These are phyloP conservation scores for Vitis hybrid DNA, from an alignment of 177 flowering plant species.

Conservation along the genomic window DNA sequence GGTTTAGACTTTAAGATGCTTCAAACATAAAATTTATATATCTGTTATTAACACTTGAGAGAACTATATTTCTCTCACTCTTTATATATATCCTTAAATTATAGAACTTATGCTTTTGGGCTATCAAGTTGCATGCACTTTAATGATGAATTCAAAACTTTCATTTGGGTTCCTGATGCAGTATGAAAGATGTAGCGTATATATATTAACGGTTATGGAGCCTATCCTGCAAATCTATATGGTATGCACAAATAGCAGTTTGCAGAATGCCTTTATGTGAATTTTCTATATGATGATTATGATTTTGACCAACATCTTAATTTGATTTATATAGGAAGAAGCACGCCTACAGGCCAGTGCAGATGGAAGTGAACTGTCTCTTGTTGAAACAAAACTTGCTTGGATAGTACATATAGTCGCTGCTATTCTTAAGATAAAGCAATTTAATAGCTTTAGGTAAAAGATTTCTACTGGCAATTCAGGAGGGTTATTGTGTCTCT, in stretches of 20 bases:
- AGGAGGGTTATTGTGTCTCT: neutral
- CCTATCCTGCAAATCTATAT: constrained; percentile 4
- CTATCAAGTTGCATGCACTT: no score
- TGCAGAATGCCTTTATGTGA: no score
- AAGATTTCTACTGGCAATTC: neutral
- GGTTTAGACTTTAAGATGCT: neutral
- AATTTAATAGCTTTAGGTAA: constrained; percentile 5
- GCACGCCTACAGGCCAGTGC: constrained; percentile 1
- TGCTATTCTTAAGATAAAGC: constrained; percentile 7
- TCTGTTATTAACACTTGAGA: no score
- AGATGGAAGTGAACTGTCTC: constrained; percentile 1
- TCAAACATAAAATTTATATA: no score
- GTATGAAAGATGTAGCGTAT: constrained; percentile 1
- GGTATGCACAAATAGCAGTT: neutral
- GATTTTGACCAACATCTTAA: neutral
- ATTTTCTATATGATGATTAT: neutral
- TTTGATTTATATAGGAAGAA: neutral
- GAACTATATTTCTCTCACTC: no score
- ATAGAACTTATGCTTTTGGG: no score
- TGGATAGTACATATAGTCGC: constrained; percentile 7
- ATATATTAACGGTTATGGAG: constrained; percentile 6
- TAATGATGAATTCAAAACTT: no score
- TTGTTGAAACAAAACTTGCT: constrained; percentile 1
- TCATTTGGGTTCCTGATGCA: neutral
- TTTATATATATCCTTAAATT: no score